A percentile compares a stretch with the other conserved stretches of the same genome.
Conservation (phyloP, 805 yeast genomes). For the Cyberlindnera sargentensis region DNA sequence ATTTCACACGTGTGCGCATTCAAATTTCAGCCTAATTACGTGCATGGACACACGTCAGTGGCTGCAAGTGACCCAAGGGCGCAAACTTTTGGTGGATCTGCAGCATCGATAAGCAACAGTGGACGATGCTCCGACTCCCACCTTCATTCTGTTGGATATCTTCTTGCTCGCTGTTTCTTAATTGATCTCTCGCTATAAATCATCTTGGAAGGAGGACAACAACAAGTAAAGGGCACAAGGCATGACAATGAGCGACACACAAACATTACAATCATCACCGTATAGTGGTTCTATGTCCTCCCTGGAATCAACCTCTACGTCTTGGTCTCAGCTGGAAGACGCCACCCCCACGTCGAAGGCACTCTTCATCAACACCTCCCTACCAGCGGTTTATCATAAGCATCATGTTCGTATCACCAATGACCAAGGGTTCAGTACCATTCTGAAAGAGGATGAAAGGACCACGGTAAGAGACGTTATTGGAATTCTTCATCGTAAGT, state of each 20-base stretch:
- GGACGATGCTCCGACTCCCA: too few relatives aligned
- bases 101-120: too few relatives aligned
- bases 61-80: too few relatives aligned
- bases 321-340: background rate
- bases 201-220: too few relatives aligned
- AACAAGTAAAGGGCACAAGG: too few relatives aligned
- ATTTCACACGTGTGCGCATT: too few relatives aligned
- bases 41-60: too few relatives aligned
- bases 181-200: too few relatives aligned
- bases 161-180: too few relatives aligned
- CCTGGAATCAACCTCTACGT: background rate
- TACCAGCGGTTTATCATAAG: slow-evolving; percentile 1
- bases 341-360: background rate
- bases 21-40: too few relatives aligned
- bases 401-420: slow-evolving; percentile 3
- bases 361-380: slow-evolving; percentile 3
- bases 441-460: slow-evolving; percentile 1
- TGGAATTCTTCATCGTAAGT: slow-evolving; percentile 5
- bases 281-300: background rate
- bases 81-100: too few relatives aligned
- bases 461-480: slow-evolving; percentile 9
- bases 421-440: slow-evolving; percentile 1
- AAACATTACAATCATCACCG: background rate
- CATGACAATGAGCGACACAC: background rate
- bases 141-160: too few relatives aligned